Percentiles rank a stretch among this genome's conserved stretches.
Conservation (phyloP, 2,329 filamentous ascomycete species). For the Rhynchosporium secalis region DNA sequence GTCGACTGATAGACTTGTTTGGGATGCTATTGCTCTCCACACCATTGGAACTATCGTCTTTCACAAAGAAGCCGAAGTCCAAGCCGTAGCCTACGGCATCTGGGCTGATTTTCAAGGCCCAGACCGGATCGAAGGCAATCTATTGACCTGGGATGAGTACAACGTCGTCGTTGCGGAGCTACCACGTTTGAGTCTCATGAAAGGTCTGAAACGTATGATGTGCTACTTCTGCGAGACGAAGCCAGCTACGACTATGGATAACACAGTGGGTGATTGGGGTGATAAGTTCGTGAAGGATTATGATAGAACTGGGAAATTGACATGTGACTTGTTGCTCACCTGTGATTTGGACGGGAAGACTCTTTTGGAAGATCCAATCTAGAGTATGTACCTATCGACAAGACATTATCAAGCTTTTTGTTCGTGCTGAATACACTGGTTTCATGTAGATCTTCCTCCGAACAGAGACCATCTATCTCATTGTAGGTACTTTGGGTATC, state of each 20-base stretch:
- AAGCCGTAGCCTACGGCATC: conserved; percentile 40
- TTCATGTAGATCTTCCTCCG: too few relatives aligned
- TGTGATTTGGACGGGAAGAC: conserved; percentile 20
- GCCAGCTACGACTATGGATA: conserved; percentile 41
- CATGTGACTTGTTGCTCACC: conserved; percentile 16
- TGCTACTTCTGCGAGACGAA: conserved; percentile 42
- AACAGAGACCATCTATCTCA: too few relatives aligned
- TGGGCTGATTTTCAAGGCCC: conserved; percentile 43
- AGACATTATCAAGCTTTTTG: too few relatives aligned
- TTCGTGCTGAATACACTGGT: too few relatives aligned
- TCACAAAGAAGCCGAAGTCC: conserved; percentile 48
- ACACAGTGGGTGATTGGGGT: conserved; percentile 41
- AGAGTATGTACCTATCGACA: too few relatives aligned
- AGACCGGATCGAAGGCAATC: conserved; percentile 24
- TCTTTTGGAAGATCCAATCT: conserved; percentile 13
- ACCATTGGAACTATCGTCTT: conserved; percentile 42
- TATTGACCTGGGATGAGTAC: conserved; percentile 39
- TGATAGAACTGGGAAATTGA: conserved; percentile 39
- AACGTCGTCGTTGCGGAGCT: conserved; percentile 38
- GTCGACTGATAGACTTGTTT: conserved; percentile 42
- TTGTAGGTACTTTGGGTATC: too few relatives aligned
- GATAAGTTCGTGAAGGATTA: conserved; percentile 42
- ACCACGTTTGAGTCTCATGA: conserved; percentile 41
- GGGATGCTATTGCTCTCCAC: conserved; percentile 52
- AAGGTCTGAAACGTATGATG: conserved; percentile 38